A percentile compares a stretch with the other conserved stretches of the same genome.
Evolutionary conservation across 1,139 yeast genomes (phyloP).

Genomic region (Wickerhamomyces sp.): DNA sequence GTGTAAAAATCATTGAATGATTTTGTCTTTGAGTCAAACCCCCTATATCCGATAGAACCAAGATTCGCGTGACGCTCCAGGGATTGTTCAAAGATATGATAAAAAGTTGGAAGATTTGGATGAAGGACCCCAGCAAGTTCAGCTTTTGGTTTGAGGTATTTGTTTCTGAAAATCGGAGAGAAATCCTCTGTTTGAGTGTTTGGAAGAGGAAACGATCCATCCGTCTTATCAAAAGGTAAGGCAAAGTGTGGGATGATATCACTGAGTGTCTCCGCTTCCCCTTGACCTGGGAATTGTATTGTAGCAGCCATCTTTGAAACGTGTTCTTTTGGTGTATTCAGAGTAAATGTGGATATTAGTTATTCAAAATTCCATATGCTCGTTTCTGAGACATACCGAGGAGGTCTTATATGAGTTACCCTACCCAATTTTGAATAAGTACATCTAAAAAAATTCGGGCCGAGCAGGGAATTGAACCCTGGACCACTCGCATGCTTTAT

Average conservation of each 20-base stretch:
- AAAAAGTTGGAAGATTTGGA: conserved; percentile 36
- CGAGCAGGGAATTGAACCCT: conserved; percentile 41
- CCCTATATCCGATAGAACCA: conserved; percentile 35
- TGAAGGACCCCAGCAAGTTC: conserved; percentile 31
- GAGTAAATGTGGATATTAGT: no score
- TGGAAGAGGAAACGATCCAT: conserved; percentile 19
- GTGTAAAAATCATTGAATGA: conserved; percentile 18
- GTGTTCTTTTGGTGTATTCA: no score
- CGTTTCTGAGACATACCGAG: no score
- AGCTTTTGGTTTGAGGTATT: conserved; percentile 21
- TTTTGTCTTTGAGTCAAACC: conserved; percentile 5
- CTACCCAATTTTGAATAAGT: no score
- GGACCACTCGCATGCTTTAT: conserved; percentile 34
- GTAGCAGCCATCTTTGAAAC: no score
- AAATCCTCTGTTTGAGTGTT: conserved; percentile 29
- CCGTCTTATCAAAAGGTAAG: conserved; percentile 12
- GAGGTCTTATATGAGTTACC: no score
- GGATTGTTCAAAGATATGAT: conserved; percentile 34
- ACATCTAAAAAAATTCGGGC: conserved; percentile 32
- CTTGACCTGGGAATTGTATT: conserved; percentile 10
- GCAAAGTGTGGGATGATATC: conserved; percentile 13
- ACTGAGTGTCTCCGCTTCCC: conserved; percentile 1
- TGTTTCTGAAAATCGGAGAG: conserved; percentile 42
- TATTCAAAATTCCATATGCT: no score
- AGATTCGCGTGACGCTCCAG: conserved; percentile 22